phyloP scores from a whole-genome alignment of 352 stramenopile genomes.

The Globisporangium solare region DNA sequence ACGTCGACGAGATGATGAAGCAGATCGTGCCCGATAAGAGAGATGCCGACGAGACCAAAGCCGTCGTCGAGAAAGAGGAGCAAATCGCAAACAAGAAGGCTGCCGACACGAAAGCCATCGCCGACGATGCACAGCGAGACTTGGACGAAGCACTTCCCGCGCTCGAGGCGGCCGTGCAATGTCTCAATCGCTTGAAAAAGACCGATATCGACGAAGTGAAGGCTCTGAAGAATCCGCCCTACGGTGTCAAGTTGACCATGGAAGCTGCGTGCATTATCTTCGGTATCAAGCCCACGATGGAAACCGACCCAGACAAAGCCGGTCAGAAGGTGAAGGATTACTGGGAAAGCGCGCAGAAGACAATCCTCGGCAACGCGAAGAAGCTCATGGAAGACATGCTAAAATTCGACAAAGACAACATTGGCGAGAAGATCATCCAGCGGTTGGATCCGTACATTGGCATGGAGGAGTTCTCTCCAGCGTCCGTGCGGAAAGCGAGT shows the following conservation, averaged over 20 bases:
- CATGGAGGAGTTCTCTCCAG: constrained; percentile 89
- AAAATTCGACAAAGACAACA: constrained; percentile 90
- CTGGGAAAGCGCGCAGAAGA: constrained; percentile 87
- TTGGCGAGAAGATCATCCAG: constrained; percentile 82
- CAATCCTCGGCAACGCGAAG: constrained; percentile 81
- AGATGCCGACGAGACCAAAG: constrained; percentile 89
- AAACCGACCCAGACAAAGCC: constrained; percentile 86
- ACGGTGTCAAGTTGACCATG: constrained; percentile 88
- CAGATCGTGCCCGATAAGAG: constrained; percentile 92
- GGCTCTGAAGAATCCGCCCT: constrained; percentile 82
- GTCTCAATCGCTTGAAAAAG: constrained; percentile 91
- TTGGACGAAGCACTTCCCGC: constrained; percentile 91
- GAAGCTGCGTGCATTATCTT: constrained; percentile 94
- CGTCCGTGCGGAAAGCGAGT: constrained; percentile 86
- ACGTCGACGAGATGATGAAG: constrained; percentile 93
- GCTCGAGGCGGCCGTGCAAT: constrained; percentile 89
- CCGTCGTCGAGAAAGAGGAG: constrained; percentile 89
- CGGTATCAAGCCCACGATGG: constrained; percentile 88
- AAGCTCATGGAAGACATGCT: constrained; percentile 89
- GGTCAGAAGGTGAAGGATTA: constrained; percentile 90
- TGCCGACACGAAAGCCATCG: constrained; percentile 90
- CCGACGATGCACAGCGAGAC: constrained; percentile 89
- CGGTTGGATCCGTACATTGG: constrained; percentile 88
- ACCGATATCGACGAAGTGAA: constrained; percentile 93
- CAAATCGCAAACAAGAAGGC: constrained; percentile 90